phyloP scores from a whole-genome alignment of 257 asterid genomes.

The Nicotiana otophora region DNA sequence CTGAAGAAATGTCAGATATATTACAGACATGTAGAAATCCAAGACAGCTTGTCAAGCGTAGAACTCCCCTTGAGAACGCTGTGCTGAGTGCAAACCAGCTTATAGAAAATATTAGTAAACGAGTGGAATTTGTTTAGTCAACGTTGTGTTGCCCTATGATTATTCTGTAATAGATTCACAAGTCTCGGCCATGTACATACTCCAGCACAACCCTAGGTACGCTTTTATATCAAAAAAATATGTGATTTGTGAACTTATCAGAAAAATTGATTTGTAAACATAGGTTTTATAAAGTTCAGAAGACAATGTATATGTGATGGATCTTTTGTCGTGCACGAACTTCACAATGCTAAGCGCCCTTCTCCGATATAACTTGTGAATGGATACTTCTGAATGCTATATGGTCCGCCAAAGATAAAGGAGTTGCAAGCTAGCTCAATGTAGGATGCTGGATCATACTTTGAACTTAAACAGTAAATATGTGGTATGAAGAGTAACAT shows the following conservation, averaged over 20 bases:
- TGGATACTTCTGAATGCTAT: not conserved
- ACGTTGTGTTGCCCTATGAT: not conserved
- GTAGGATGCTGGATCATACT: not conserved
- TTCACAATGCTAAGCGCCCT: not conserved
- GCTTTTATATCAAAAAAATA: not conserved
- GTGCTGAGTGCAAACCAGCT: conserved; percentile 32
- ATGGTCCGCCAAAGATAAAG: not conserved
- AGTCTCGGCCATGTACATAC: not conserved
- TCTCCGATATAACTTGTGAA: not conserved
- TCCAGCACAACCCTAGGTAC: not conserved
- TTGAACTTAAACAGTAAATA: not conserved
- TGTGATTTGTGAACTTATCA: not conserved
- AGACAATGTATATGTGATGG: not conserved
- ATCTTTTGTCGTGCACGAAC: not conserved
- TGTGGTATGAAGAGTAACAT: not conserved
- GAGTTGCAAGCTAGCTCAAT: not conserved
- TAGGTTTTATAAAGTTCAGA: not conserved
- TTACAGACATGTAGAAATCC: conserved; percentile 53
- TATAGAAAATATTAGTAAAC: conserved; percentile 26
- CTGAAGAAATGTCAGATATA: conserved; percentile 58
- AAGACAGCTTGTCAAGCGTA: conserved; percentile 44
- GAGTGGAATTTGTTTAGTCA: conserved; percentile 11
- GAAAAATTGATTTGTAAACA: not conserved
- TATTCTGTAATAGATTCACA: not conserved
- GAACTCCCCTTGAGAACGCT: conserved; percentile 28